phyloP scores from a whole-genome alignment of 352 stramenopile species.

The Phytophthora sojae region DNA sequence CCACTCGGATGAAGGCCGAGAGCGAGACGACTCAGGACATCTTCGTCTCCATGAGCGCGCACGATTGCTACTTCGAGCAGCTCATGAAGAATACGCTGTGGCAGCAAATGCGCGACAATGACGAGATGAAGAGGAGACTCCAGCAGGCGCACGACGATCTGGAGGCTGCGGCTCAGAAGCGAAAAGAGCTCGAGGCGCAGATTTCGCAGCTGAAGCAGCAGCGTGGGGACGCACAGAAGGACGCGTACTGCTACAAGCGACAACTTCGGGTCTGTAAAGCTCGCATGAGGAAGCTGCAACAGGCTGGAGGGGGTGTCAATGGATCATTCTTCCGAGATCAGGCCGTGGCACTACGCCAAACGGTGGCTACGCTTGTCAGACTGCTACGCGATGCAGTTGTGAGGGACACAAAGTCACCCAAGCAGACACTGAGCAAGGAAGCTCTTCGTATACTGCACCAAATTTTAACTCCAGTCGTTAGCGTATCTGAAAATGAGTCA shows the following conservation, averaged over 20 bases:
- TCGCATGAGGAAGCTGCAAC: conserved; percentile 40
- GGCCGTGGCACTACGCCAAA: conserved; percentile 42
- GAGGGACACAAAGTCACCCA: conserved; percentile 64
- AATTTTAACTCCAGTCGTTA: conserved; percentile 24
- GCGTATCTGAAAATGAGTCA: conserved; percentile 1
- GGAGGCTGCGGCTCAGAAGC: conserved; percentile 37
- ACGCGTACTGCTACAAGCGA: conserved; percentile 63
- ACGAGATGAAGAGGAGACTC: conserved; percentile 36
- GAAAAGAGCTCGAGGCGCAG: conserved; percentile 44
- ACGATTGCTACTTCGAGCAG: conserved; percentile 65
- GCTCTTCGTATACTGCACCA: conserved; percentile 42
- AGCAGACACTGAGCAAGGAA: conserved; percentile 70
- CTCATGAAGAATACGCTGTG: conserved; percentile 57
- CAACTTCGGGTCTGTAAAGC: conserved; percentile 63
- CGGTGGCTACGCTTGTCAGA: conserved; percentile 48
- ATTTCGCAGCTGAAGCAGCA: conserved; percentile 61
- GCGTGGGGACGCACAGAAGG: conserved; percentile 60
- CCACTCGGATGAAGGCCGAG: conserved; percentile 63
- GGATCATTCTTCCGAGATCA: conserved; percentile 58
- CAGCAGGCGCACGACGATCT: conserved; percentile 38
- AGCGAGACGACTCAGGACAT: conserved; percentile 67
- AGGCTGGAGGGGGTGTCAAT: conserved; percentile 32
- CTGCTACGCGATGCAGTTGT: conserved; percentile 58
- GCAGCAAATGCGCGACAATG: conserved; percentile 51
- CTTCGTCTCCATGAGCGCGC: conserved; percentile 63